A percentile compares a stretch with the other conserved stretches of the same genome.
Evolutionary conservation across 1,284 basidiomycete genomes (phyloP).

Genomic region (Salmacisia buchloeana): DNA sequence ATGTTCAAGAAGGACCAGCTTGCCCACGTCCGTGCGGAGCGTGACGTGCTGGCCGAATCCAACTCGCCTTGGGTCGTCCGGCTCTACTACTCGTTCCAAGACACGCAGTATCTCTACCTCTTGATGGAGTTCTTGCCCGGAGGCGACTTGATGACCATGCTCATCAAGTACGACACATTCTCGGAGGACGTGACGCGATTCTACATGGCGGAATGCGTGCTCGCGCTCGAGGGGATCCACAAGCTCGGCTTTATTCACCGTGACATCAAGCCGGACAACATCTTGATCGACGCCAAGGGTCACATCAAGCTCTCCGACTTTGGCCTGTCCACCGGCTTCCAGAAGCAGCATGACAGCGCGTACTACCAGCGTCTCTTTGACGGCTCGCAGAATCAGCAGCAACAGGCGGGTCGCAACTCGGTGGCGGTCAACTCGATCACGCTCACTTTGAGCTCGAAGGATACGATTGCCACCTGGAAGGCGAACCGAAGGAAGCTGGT

Average conservation of each 20-base stretch:
- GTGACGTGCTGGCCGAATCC: conserved; percentile 93
- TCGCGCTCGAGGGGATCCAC: conserved; percentile 96
- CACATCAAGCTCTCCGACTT: conserved; percentile 96
- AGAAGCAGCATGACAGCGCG: conserved; percentile 87
- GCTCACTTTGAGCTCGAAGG: conserved; percentile 46
- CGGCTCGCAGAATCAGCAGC: conserved; percentile 26
- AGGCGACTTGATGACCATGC: conserved; percentile 95
- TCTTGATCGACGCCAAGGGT: conserved; percentile 86
- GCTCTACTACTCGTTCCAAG: conserved; percentile 97
- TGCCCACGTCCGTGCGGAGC: conserved; percentile 95
- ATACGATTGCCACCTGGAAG: conserved; percentile 76
- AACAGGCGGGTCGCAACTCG: conserved; percentile 43
- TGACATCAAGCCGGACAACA: conserved; percentile 96
- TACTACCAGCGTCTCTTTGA: conserved; percentile 93
- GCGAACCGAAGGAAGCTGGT: conserved; percentile 92
- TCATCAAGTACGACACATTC: conserved; percentile 99
- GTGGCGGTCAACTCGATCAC: conserved; percentile 50
- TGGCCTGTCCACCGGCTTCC: conserved; percentile 87
- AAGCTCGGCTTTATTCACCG: conserved; percentile 98
- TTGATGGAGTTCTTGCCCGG: conserved; percentile 99
- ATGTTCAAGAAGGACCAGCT: conserved; percentile 99
- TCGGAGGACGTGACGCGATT: conserved; percentile 97
- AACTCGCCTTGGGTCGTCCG: conserved; percentile 98
- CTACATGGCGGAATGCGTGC: conserved; percentile 97
- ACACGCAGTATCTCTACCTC: conserved; percentile 88